Base-by-base conservation (phyloP, 1,139 yeast species). In the Saccharomycopsis crataegensis region DNA sequence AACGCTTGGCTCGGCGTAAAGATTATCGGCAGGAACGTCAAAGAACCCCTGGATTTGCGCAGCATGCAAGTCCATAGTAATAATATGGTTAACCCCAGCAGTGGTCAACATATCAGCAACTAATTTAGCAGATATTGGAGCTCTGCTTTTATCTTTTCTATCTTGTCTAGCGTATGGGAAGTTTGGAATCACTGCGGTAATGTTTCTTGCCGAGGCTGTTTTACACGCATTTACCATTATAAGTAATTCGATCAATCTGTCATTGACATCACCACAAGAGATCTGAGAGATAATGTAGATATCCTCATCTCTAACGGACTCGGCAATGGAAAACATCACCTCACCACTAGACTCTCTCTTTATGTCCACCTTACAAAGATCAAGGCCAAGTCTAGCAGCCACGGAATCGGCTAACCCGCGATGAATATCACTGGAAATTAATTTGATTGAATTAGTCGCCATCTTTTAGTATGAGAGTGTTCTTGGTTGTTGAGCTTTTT, bases 151-250 rank as follows among this genome's bases (percentile, higher is more conserved):
- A 71, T 93, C 98, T 70, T 93, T 93, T 67, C 95, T 81, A 71
- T 93, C 99, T 71, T 93, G 99, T 70, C 99, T 82, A 31, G 98
- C 98, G 66, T 93, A 93, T 3, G 98, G 98, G 72, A 91, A 93
- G 69, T 86, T 88, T 52, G 99, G 99, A 61, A 93, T 78, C 43
- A 93, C 96, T 1, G 95, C 98, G 1, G 98, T 90, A 68, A 93
- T 89, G 61, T 96, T 79, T 66, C 97, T 80, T 2, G 98, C 98
- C 57, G 95, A 84, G 3, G 98, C 99, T 3, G 93, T 88, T 66
- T 86, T 87, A 70, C 98, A 93, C 31, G 98, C 98, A 67, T 89
- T 89, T 64, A 93, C 86, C 86, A 91, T 88, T 64, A 91, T 87
- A 62, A 93, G 73, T 51, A 91, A 73, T 68, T 93, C 99, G 73